Evolutionary conservation across 2,329 filamentous ascomycete genomes (phyloP), one percentile per base, ranked within the genome.

Genomic region (Paraphoma chrysanthemicola): DNA sequence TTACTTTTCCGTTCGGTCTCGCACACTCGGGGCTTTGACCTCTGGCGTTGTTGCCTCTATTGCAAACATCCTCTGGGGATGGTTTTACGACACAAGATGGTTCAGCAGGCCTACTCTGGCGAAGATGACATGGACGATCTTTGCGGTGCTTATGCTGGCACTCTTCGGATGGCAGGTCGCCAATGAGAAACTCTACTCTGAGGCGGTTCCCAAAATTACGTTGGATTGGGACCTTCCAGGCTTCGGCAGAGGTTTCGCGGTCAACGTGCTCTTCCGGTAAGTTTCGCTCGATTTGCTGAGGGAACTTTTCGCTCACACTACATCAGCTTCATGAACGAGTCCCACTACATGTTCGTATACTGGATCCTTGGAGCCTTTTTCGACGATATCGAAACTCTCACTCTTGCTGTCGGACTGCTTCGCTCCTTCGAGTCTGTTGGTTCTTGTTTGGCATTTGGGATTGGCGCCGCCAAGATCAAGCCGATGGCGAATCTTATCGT

Each of bases 331-430:
- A 78, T 83, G 69, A 83, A 84, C 54, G 82, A 85, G 59, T 80
- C 79, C 0, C 78, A 83, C 61, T 70, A 71, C 54, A 83, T 83
- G 72, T 83, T 82, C 52, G 79, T 82, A 0, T 84, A 83, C 67
- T 84, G 81, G 81, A 67, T 83, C 12, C 73, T 84, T 1, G 82
- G 81, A 2, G 76, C 80, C 2, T 84, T 83, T 68, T 82, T 82
- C 56, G 76, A 82, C 54, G 81, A 84, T 47, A 70, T 84, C 6
- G 80, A 83, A 62, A 83, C 82, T 0, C 61, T 84, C n/a, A 81
- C 82, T 0, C 73, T 84, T 0, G 78, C 76, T 1, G 80, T 83
- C 1, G 81, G 81, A 1, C 68, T 84, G 1, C 70, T 85, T 4
- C 73, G 82, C 3, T 81, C 80, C 0, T 83, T 83, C 45, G 81